Base-by-base conservation (phyloP, 768 basidiomycete species). In the Amanita fuliginea region DNA sequence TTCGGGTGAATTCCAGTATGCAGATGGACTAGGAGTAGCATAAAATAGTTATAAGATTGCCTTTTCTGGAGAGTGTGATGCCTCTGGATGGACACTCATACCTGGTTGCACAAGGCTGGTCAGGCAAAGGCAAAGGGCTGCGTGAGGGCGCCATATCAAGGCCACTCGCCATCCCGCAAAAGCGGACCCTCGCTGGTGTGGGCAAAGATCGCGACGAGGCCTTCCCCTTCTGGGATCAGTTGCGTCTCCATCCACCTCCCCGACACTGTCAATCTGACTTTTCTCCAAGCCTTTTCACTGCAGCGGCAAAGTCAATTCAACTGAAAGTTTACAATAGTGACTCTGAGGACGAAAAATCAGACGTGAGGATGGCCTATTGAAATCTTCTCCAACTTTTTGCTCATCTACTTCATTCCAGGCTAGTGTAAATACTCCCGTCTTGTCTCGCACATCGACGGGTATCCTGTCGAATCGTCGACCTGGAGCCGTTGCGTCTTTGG, bases 211-310 rank as follows among this genome's bases (percentile, higher is more conserved):
- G 92, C 55, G 93, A 95, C 59, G 92, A 94, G 57, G 90, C 91
- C 0, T 92, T 93, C 61, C 92, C 93, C 45, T 97, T 97, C 76
- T 97, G 93, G 93, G 93, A 97, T 63, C 91, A 96, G 92, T 95
- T 45, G 57, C 65, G 88, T 75, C 30, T 30, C 36, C 41, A 16
- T 42, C 45, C 7, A 37, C 42, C 24, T 53, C 46, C n/a, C 26
- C 26, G 26, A 44, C 47, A 39, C 2, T 32, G 13, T 43, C 42
- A 22, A 42, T 13, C 16, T 16, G 4, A 26, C 40, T 34, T 16
- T 22, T 14, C 41, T 16, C 16, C n/a, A 55, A 92, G 89, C 58
- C 65, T 95, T 47, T 96, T 88, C 63, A 68, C 83, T 1, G 81
- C 83, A 11, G 90, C 92, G 16, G 83, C 92, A 0, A 83, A 83